These are phyloP conservation scores for Phlyctochytrium arcticum DNA, from an alignment of 192 early-diverging fungal species.

Conservation along the genomic window DNA sequence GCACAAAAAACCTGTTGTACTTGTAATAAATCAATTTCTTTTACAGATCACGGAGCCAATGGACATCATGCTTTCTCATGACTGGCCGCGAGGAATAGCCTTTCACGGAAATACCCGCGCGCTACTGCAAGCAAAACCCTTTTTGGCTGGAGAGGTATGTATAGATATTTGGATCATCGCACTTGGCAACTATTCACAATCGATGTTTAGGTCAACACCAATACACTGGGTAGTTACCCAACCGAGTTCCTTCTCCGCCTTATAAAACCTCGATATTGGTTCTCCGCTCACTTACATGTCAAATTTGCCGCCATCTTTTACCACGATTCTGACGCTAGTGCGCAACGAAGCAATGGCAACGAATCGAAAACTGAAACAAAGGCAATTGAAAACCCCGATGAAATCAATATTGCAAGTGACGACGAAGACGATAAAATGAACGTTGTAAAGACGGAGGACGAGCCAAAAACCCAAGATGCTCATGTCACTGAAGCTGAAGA, in stretches of 20 bases:
- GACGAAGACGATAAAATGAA: conserved; percentile 19
- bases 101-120: conserved; percentile 63
- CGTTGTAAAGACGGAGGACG: conserved; percentile 1
- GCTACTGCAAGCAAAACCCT: conserved; percentile 68
- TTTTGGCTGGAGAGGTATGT: conserved; percentile 69
- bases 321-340: conserved; percentile 24
- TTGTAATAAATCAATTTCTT: no score
- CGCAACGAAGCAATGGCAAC: neutral
- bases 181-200: neutral
- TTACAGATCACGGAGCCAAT: conserved; percentile 65
- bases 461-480: neutral
- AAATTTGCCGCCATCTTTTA: conserved; percentile 72
- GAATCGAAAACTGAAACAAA: conserved; percentile 8
- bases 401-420: conserved; percentile 52
- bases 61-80: conserved; percentile 91
- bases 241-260: conserved; percentile 68
- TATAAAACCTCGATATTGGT: conserved; percentile 87
- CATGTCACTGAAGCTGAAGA: neutral
- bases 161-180: neutral
- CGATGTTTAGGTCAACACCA: conserved; percentile 48
- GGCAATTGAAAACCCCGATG: conserved; percentile 55
- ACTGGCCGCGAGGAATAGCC: conserved; percentile 91
- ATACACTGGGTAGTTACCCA: conserved; percentile 73
- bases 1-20: no score
- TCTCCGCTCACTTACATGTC: conserved; percentile 93